A percentile compares a stretch with the other conserved stretches of the same genome.
Conservation (phyloP, 192 early-diverging fungal genomes). For the Podila clonocystis region DNA sequence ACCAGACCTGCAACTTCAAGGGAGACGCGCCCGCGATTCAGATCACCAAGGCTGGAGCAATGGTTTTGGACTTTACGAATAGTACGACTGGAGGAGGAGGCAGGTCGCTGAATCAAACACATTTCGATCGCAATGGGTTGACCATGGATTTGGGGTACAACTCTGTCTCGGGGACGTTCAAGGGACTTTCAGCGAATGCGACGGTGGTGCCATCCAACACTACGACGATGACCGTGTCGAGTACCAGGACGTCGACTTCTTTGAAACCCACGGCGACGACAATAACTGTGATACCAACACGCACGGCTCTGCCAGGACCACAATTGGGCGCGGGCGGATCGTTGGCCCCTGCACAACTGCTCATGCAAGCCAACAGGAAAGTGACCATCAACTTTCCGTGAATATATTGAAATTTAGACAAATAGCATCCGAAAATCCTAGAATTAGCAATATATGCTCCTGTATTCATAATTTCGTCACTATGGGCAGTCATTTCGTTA, state of each 20-base stretch:
- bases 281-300: not conserved
- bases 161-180: conserved; percentile 14
- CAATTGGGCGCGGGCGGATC: conserved; percentile 22
- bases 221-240: not conserved
- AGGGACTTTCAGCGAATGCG: not conserved
- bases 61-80: conserved; percentile 23
- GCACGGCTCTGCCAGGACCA: not conserved
- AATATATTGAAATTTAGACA: not conserved
- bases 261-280: not conserved
- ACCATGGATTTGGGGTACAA: not conserved
- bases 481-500: not conserved
- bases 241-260: not conserved
- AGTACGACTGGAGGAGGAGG: not conserved
- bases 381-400: conserved; percentile 35
- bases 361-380: conserved; percentile 38
- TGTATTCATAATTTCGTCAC: not conserved
- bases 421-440: not conserved
- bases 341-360: conserved; percentile 9
- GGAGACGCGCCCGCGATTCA: conserved; percentile 17
- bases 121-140: conserved; percentile 14
- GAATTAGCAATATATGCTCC: not conserved
- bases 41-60: conserved; percentile 7
- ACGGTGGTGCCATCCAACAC: not conserved
- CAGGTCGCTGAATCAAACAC: not conserved
- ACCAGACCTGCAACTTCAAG: conserved; percentile 29